Evolutionary conservation across 2,329 filamentous ascomycete genomes (phyloP).

Genomic region (Ascomycota sp.): DNA sequence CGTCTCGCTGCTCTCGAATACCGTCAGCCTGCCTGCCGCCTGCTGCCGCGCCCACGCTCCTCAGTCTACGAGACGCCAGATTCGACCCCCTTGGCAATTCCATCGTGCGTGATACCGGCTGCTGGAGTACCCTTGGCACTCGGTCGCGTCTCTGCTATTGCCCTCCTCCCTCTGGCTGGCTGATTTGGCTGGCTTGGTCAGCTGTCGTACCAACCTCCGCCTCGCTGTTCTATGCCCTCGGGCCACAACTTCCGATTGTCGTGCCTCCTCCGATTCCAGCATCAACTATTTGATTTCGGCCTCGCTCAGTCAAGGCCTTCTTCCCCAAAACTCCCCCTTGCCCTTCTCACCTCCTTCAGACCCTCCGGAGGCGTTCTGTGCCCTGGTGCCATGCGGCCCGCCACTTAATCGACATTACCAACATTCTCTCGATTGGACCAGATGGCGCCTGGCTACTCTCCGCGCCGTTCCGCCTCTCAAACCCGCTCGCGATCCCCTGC

Average conservation of each 20-base stretch:
- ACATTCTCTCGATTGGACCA: slow-evolving; percentile 72
- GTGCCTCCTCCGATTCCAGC: too few species aligned
- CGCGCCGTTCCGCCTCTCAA: slow-evolving; percentile 41
- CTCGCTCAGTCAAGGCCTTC: too few species aligned
- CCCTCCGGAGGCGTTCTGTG: not conserved
- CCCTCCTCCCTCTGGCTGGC: not conserved
- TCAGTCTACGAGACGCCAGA: slow-evolving; percentile 2
- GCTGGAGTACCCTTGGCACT: slow-evolving; percentile 6
- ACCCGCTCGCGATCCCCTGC: slow-evolving; percentile 62
- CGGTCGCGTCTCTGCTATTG: slow-evolving; percentile 1
- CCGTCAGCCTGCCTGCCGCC: too few species aligned
- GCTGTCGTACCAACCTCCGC: too few species aligned
- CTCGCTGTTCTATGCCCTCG: not conserved
- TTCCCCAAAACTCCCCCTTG: not conserved
- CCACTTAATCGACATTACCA: slow-evolving; percentile 81
- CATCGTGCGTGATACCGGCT: slow-evolving; percentile 17
- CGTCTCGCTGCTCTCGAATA: too few species aligned
- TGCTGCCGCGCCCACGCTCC: too few species aligned
- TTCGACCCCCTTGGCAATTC: slow-evolving; percentile 2
- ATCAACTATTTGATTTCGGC: too few species aligned
- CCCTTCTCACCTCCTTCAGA: not conserved
- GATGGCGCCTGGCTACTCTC: slow-evolving; percentile 65
- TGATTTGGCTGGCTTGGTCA: not conserved
- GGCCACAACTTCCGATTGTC: not conserved
- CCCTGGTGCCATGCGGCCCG: slow-evolving; percentile 23